phyloP scores from a whole-genome alignment of 805 yeast species.

The Priceomyces carsonii region DNA sequence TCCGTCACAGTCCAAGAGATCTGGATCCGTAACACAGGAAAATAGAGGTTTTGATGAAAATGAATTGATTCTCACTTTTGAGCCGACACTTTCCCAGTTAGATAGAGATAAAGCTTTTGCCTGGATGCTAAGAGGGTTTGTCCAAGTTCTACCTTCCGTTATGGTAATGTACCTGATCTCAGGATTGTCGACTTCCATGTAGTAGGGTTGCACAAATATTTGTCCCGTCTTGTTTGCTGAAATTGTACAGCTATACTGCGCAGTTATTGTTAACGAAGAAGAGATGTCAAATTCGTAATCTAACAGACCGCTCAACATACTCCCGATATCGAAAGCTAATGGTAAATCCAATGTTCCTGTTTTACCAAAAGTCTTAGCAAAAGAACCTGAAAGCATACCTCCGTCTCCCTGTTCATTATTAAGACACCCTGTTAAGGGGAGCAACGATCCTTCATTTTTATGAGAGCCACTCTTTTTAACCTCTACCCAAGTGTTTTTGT shows the following conservation, averaged over 20 bases:
- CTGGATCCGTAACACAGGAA: conserved; percentile 20
- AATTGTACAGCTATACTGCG: conserved; percentile 16
- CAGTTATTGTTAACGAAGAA: conserved; percentile 11
- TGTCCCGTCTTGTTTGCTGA: conserved; percentile 21
- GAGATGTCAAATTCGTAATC: conserved; percentile 7
- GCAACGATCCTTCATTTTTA: conserved; percentile 8
- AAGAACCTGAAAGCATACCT: conserved; percentile 17
- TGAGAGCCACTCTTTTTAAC: conserved; percentile 5
- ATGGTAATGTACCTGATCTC: conserved; percentile 13
- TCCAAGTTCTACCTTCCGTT: conserved; percentile 7
- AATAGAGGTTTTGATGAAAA: conserved; percentile 15
- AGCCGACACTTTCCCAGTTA: conserved; percentile 9
- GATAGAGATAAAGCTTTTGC: conserved; percentile 7
- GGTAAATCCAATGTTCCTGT: conserved; percentile 13
- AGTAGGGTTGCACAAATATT: conserved; percentile 19
- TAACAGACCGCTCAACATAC: conserved; percentile 1
- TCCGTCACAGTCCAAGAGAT: conserved; percentile 4
- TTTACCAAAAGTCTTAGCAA: conserved; percentile 14
- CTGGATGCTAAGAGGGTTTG: conserved; percentile 3
- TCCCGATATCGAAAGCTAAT: conserved; percentile 7
- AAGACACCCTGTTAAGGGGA: conserved; percentile 21
- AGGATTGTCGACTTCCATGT: conserved; percentile 11
- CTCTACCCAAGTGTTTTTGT: conserved; percentile 18
- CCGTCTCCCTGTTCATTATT: conserved; percentile 18
- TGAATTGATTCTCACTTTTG: conserved; percentile 4